Percentiles rank a stretch among this genome's conserved stretches.
Evolutionary conservation across 805 yeast species (phyloP).

Genomic region (Candida boleticola): DNA sequence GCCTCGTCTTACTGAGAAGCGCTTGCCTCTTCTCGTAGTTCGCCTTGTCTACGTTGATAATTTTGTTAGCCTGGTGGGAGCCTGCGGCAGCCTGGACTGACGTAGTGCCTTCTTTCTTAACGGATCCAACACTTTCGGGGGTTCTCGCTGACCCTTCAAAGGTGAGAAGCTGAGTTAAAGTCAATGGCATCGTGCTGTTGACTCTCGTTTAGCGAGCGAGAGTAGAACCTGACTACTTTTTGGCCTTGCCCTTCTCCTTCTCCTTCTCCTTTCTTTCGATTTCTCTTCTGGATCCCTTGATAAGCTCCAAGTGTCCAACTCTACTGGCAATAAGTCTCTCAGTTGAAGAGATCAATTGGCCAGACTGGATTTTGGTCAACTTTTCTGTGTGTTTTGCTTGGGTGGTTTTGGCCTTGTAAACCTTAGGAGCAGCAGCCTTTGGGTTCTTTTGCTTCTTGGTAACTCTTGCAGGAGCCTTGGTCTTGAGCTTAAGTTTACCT

Average conservation of each 20-base stretch:
- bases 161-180: no score
- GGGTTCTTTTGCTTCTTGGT: conserved; percentile 66
- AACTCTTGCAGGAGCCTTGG: conserved; percentile 49
- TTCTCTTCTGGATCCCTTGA: conserved; percentile 88
- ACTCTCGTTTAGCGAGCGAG: no score
- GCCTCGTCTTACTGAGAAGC: background rate
- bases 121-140: no score
- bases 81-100: no score
- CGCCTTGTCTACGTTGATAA: background rate
- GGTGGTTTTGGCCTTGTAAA: conserved; percentile 64
- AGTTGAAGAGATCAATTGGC: conserved; percentile 58
- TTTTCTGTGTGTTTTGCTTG: conserved; percentile 46
- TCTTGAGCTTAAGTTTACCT: conserved; percentile 60
- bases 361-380: conserved; percentile 55
- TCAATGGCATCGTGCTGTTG: no score
- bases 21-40: background rate
- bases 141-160: no score
- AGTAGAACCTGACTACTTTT: no score
- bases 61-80: no score
- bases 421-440: conserved; percentile 70
- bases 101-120: no score
- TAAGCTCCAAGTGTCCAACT: conserved; percentile 90
- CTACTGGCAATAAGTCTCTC: conserved; percentile 84
- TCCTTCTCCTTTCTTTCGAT: conserved; percentile 60
- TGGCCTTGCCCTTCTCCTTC: conserved; percentile 15